Percentiles rank a stretch among this genome's conserved stretches.
Conservation (phyloP, 768 basidiomycete genomes). For the Leccinellum rugosiceps region DNA sequence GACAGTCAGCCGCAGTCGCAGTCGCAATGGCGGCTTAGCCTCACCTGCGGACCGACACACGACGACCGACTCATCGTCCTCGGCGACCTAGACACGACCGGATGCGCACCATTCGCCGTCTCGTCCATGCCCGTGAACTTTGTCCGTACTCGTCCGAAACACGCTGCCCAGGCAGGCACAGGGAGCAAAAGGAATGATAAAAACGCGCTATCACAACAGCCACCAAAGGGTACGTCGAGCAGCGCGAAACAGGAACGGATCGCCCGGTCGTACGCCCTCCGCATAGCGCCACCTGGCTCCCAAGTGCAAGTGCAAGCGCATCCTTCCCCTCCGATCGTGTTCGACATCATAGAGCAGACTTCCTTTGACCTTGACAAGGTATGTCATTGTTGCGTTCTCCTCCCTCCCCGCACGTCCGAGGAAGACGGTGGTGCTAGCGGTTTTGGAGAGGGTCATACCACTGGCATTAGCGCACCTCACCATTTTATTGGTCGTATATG, state of each 20-base stretch:
- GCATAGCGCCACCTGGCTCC: not conserved
- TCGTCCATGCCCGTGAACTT: conserved; percentile 63
- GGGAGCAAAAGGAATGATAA: not conserved
- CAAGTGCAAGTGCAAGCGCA: not conserved
- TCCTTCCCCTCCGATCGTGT: conserved; percentile 4
- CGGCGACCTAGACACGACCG: conserved; percentile 36
- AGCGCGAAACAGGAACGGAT: conserved; percentile 66
- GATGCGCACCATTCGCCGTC: conserved; percentile 54
- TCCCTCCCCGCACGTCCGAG: not conserved
- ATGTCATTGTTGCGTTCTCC: conserved; percentile 14
- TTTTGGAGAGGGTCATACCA: too few relatives aligned
- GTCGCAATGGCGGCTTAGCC: conserved; percentile 56
- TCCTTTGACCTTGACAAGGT: conserved; percentile 95
- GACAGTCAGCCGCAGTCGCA: not conserved
- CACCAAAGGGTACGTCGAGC: conserved; percentile 13
- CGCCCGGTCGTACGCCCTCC: conserved; percentile 29
- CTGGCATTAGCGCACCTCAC: not conserved
- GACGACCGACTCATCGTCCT: conserved; percentile 40
- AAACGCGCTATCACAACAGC: not conserved
- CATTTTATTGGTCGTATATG: conserved; percentile 2
- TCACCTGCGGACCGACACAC: conserved; percentile 39
- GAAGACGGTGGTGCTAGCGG: not conserved
- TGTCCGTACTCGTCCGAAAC: conserved; percentile 27
- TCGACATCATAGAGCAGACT: conserved; percentile 73
- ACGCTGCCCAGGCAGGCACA: not conserved